Conservation (phyloP, 2,329 filamentous ascomycete genomes). For the Fusarium sulawesiense region DNA sequence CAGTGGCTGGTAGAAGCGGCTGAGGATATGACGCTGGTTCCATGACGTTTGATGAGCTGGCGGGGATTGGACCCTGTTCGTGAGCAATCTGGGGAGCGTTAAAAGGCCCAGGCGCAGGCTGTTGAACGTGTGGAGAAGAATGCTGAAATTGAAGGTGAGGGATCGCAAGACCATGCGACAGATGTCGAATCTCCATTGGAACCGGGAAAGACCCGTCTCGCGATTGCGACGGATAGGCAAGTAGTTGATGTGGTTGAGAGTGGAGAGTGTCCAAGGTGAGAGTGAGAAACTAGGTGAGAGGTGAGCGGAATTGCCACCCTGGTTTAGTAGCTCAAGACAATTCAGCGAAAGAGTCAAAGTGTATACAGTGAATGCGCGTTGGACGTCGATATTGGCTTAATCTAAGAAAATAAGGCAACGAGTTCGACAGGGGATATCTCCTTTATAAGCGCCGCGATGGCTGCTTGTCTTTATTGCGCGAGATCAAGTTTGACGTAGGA, state of each 20-base stretch:
- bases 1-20: conserved; percentile 10
- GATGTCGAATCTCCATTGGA: conserved; percentile 41
- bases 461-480: conserved; percentile 4
- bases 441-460: background rate
- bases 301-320: conserved; percentile 36
- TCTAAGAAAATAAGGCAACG: conserved; percentile 2
- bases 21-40: conserved; percentile 25
- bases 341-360: conserved; percentile 32
- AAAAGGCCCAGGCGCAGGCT: conserved; percentile 9
- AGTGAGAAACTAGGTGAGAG: conserved; percentile 22
- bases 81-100: conserved; percentile 13
- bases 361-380: conserved; percentile 7
- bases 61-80: conserved; percentile 35
- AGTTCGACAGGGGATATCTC: background rate
- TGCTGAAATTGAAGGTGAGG: conserved; percentile 20
- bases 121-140: conserved; percentile 18
- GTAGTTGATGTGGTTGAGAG: conserved; percentile 22
- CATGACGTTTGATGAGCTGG: conserved; percentile 36
- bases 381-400: conserved; percentile 22
- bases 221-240: conserved; percentile 31
- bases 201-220: conserved; percentile 28
- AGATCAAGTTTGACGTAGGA: conserved; percentile 7
- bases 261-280: conserved; percentile 5
- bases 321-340: conserved; percentile 6
- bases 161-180: conserved; percentile 25